Conservation (phyloP, 345 rosid species). For the Garcia nutans region DNA sequence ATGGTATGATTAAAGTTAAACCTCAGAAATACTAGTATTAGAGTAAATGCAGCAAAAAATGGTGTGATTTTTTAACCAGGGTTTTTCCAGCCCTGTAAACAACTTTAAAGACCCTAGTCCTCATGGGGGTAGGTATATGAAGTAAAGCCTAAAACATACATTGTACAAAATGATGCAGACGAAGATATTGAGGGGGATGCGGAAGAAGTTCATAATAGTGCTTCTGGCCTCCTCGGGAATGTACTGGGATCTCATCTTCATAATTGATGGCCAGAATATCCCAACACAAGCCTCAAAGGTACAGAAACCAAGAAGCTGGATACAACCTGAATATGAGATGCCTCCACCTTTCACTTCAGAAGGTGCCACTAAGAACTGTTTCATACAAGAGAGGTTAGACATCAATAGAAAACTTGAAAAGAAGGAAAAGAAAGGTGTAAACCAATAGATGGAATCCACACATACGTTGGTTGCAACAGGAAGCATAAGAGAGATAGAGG, state of each 20-base stretch:
- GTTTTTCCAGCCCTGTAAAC: not conserved
- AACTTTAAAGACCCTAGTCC: not conserved
- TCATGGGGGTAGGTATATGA: slow-evolving; percentile 1
- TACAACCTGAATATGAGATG: slow-evolving; percentile 64
- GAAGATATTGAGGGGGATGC: slow-evolving; percentile 86
- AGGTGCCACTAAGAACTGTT: slow-evolving; percentile 70
- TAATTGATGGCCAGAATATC: slow-evolving; percentile 93
- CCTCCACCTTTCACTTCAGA: slow-evolving; percentile 65
- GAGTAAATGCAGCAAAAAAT: not conserved
- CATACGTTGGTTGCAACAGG: slow-evolving; percentile 73
- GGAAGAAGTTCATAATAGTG: slow-evolving; percentile 97
- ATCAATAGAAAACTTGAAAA: not conserved
- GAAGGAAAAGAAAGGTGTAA: not conserved
- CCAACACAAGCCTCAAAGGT: slow-evolving; percentile 94
- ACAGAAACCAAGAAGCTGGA: slow-evolving; percentile 88
- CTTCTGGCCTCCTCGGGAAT: slow-evolving; percentile 97
- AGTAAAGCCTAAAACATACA: slow-evolving; percentile 40
- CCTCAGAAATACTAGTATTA: not conserved
- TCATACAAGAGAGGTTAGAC: slow-evolving; percentile 7
- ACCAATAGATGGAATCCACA: not conserved
- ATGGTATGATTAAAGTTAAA: not conserved
- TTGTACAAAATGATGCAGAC: slow-evolving; percentile 86
- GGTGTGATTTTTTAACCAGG: not conserved
- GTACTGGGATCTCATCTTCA: slow-evolving; percentile 98
- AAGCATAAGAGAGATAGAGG: slow-evolving; percentile 67